These are phyloP conservation scores for Pythium phragmiticola DNA, from an alignment of 352 stramenopile genomes.

Conservation along the genomic window DNA sequence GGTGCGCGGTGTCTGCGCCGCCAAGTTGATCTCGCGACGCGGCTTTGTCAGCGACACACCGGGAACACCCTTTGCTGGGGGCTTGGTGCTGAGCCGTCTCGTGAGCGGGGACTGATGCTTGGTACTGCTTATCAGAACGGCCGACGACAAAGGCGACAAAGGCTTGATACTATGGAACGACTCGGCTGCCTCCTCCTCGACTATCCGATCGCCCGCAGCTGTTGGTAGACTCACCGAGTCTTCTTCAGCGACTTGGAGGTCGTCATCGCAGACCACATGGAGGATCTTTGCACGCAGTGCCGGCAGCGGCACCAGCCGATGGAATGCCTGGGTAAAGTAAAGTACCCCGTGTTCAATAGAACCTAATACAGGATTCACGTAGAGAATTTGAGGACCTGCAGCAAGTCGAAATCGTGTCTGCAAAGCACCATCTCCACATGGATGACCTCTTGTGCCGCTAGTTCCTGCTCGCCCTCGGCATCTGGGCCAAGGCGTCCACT, in stretches of 20 bases:
- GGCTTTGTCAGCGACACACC: conserved; percentile 29
- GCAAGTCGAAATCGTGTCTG: conserved; percentile 53
- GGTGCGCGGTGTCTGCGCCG: conserved; percentile 28
- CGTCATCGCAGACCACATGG: conserved; percentile 51
- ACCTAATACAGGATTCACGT: not conserved
- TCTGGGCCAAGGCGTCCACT: not conserved
- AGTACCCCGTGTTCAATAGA: not conserved
- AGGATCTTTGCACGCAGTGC: conserved; percentile 52
- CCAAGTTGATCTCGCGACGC: conserved; percentile 45
- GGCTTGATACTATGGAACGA: not conserved
- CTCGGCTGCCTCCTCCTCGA: not conserved
- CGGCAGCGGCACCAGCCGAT: conserved; percentile 52
- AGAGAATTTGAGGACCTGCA: conserved; percentile 28
- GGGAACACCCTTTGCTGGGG: not conserved
- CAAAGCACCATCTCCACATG: conserved; percentile 46
- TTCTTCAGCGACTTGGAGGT: conserved; percentile 45
- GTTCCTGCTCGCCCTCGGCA: conserved; percentile 5
- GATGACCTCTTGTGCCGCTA: conserved; percentile 6
- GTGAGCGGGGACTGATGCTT: conserved; percentile 29
- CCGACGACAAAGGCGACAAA: not conserved
- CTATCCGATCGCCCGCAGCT: not conserved
- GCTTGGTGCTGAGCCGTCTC: conserved; percentile 34
- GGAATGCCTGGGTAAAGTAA: conserved; percentile 31
- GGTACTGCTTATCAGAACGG: not conserved
- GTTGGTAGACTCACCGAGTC: not conserved